Base-by-base conservation (phyloP, 768 basidiomycete genomes). In the Hydnum rufescens region DNA sequence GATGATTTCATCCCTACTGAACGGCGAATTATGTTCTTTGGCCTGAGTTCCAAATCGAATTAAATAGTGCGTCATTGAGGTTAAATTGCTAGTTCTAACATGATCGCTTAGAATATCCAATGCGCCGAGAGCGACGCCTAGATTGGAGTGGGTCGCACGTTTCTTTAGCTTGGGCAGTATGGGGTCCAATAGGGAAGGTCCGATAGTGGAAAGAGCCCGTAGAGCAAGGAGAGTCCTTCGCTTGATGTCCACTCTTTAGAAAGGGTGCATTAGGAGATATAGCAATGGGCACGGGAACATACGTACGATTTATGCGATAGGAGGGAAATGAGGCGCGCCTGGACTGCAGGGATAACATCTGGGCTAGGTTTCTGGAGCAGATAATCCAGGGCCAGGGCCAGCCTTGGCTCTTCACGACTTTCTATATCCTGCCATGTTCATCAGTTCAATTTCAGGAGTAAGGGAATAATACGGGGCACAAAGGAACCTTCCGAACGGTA, bases 231-330 rank as follows among this genome's bases (percentile, higher is more conserved):
- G 62, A 6, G 79, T 71, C 43, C 81, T 74, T 55, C 77, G 70
- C 34, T 76, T 76, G 47, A 87, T 69, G 57, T 71, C 68, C 60
- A 31, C 83, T 86, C 58, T 5, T 43, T 43, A 54, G 49, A 32
- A 3, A 28, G 55, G 48, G 54, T 42, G 55, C 44, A 5, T 49
- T 30, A 4, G 3, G 18, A n/a, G 23, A 4, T 25, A 6, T 2
- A 22, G 0, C 52, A 29, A 43, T 42, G 51, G 43, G 49, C 5
- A 25, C 26, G 48, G 1, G 61, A 62, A 69, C 64, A 61, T 64
- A 75, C 83, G 75, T 70, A 88, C 86, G 79, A 78, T 58, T 74
- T 72, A 61, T 86, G 80, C 31, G 74, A 75, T 19, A 87, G 68
- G 6, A 89, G 69, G 53, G 77, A 71, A 32, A 73, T 70, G 4